Percentiles rank a stretch among this genome's conserved stretches.
Conservation (phyloP, 2,329 filamentous ascomycete genomes). For the Lachnellula subtilissima region DNA sequence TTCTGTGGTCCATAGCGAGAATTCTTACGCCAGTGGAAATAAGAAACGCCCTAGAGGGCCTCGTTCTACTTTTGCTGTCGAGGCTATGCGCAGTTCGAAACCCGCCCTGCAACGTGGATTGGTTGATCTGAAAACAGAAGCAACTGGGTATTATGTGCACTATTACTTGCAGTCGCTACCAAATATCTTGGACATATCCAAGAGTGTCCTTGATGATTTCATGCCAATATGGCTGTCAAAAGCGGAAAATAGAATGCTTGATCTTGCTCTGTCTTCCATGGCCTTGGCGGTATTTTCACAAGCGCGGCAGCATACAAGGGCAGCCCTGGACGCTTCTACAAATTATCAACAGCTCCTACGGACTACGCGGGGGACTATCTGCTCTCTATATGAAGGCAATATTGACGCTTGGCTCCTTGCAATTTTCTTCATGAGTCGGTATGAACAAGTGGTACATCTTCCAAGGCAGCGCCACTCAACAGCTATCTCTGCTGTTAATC, state of each 20-base stretch:
- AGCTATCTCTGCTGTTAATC: neutral
- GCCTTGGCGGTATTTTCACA: conserved; percentile 28
- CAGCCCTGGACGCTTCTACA: conserved; percentile 23
- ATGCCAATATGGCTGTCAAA: conserved; percentile 2
- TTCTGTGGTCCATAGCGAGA: conserved; percentile 24
- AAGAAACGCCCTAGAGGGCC: conserved; percentile 32
- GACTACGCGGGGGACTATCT: conserved; percentile 3
- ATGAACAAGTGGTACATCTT: conserved; percentile 7
- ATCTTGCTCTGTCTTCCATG: conserved; percentile 29
- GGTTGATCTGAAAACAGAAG: conserved; percentile 25
- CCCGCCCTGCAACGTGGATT: conserved; percentile 3
- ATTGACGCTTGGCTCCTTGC: conserved; percentile 17
- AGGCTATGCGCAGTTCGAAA: conserved; percentile 6
- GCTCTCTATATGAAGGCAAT: conserved; percentile 3
- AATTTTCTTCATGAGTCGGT: conserved; percentile 17
- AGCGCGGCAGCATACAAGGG: conserved; percentile 20
- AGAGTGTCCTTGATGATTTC: conserved; percentile 14
- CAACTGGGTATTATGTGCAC: conserved; percentile 26
- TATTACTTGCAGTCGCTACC: conserved; percentile 19
- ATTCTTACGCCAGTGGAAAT: conserved; percentile 28
- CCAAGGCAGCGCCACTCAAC: neutral
- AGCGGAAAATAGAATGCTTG: conserved; percentile 17
- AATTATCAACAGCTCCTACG: conserved; percentile 24
- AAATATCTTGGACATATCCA: conserved; percentile 13
- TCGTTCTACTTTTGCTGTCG: conserved; percentile 17